phyloP scores from a whole-genome alignment of 345 rosid genomes.

The Eucalyptus microcorys region DNA sequence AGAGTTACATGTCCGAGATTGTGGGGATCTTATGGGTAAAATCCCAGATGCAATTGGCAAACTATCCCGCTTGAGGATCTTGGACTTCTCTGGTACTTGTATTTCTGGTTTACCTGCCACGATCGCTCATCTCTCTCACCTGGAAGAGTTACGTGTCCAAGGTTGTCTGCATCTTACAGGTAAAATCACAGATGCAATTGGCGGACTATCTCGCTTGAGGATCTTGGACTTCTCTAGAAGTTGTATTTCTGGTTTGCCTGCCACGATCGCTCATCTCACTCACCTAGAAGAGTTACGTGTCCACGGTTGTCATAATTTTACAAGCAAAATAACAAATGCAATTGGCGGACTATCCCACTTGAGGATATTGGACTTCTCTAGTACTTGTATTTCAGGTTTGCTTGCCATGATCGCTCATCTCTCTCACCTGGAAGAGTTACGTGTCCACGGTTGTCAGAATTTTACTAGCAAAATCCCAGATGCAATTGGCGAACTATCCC shows the following conservation, averaged over 20 bases:
- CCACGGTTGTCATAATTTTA: accelerated
- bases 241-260: too few species aligned
- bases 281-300: too few species aligned
- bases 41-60: accelerated
- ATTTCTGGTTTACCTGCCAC: too few species aligned
- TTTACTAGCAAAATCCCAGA: too few species aligned
- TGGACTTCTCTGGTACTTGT: accelerated
- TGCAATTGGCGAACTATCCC: accelerated
- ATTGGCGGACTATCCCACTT: accelerated
- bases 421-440: too few species aligned
- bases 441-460: accelerated
- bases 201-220: accelerated
- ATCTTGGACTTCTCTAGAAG: too few species aligned
- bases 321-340: accelerated
- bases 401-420: accelerated
- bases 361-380: too few species aligned
- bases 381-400: accelerated
- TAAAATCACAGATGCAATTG: too few species aligned
- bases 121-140: too few species aligned
- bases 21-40: accelerated
- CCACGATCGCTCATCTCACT: too few species aligned
- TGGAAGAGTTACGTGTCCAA: accelerated
- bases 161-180: accelerated
- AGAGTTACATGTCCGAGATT: accelerated
- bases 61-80: too few species aligned